These are phyloP conservation scores for Syzygium aqueum DNA, from an alignment of 345 rosid species.

Conservation along the genomic window DNA sequence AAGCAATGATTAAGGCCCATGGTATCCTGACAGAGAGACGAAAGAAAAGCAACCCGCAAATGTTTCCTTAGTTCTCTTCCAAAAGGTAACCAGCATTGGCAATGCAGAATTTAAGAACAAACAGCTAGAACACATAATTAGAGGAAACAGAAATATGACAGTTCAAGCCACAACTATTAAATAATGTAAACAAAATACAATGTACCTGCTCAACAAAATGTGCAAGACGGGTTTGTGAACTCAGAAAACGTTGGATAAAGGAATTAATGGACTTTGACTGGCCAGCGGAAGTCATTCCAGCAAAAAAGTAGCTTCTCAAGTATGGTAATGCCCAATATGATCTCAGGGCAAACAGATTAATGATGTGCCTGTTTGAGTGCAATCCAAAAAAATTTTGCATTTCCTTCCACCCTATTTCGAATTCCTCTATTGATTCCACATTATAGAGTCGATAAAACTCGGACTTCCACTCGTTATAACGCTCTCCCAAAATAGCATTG, in stretches of 20 bases:
- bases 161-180: neutral
- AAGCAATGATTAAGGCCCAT: neutral
- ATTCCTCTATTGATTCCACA: conserved; percentile 72
- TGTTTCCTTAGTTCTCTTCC: neutral
- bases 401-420: conserved; percentile 88
- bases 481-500: conserved; percentile 86
- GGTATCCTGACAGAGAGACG: neutral
- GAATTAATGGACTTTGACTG: conserved; percentile 81
- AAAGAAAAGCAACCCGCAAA: neutral
- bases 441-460: conserved; percentile 83
- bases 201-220: conserved; percentile 86
- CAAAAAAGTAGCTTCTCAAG: conserved; percentile 79
- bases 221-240: conserved; percentile 84
- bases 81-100: neutral
- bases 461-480: conserved; percentile 89
- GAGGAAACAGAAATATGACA: neutral
- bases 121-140: neutral
- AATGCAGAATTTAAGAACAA: neutral
- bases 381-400: conserved; percentile 81
- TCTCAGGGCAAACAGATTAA: conserved; percentile 60
- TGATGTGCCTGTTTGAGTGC: conserved; percentile 76
- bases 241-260: conserved; percentile 87
- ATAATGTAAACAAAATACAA: conserved; percentile 9
- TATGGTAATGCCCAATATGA: conserved; percentile 81
- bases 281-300: conserved; percentile 70